A percentile compares a stretch with the other conserved stretches of the same genome.
phyloP scores from a whole-genome alignment of 345 rosid species.

The Citrus cavaleriei region DNA sequence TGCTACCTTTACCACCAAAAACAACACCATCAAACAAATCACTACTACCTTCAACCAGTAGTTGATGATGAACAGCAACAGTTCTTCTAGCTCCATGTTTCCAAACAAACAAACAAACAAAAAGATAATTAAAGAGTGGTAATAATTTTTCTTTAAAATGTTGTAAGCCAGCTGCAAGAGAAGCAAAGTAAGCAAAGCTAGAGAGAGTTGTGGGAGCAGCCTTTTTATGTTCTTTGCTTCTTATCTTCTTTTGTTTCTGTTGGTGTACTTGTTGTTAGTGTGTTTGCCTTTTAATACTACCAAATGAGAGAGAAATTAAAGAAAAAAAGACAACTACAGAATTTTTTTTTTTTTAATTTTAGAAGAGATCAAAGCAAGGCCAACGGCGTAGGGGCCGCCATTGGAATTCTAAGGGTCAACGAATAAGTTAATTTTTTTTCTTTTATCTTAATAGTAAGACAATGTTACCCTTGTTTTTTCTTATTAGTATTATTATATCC shows the following conservation, averaged over 20 bases:
- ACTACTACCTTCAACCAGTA: constrained; percentile 44
- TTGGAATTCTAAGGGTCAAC: constrained; percentile 93
- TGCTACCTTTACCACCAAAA: constrained; percentile 41
- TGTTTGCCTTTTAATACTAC: constrained; percentile 39
- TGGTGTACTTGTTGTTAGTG: constrained; percentile 35
- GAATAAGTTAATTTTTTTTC: constrained; percentile 24
- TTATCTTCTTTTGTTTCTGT: constrained; percentile 34
- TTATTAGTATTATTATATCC: constrained; percentile 7
- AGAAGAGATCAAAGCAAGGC: constrained; percentile 36
- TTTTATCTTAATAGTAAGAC: constrained; percentile 13
- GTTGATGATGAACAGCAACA: background rate
- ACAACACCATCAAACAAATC: constrained; percentile 28
- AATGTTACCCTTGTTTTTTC: constrained; percentile 27
- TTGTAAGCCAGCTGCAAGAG: too few relatives aligned
- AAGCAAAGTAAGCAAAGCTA: background rate
- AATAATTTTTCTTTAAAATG: background rate
- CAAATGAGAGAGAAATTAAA: background rate
- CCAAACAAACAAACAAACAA: background rate
- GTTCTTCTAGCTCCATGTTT: constrained; percentile 12
- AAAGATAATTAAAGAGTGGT: background rate
- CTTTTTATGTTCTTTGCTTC: constrained; percentile 18
- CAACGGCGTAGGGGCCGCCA: constrained; percentile 99
- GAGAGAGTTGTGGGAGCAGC: constrained; percentile 12
- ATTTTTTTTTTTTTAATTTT: too few relatives aligned
- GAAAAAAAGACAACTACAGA: background rate